Base-by-base conservation (phyloP, 345 rosid species). In the Eucalyptus cladocalyx region DNA sequence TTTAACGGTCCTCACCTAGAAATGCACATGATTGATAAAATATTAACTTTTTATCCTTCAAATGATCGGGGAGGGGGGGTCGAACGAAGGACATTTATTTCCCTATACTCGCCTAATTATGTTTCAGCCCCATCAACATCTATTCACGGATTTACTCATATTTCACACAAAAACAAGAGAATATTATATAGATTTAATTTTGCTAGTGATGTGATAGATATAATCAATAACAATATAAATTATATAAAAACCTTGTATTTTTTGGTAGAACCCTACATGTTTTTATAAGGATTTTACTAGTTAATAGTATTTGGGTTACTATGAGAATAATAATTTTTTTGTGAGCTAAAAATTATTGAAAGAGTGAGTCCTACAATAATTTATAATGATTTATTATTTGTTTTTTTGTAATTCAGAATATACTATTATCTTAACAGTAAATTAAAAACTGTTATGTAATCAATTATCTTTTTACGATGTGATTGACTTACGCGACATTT, bases 361-460 rank as follows among this genome's bases (percentile, higher is more conserved):
- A 8, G 0, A 53, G 1, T 53, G 11, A 2, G 0, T 1, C 5
- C 0, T 53, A 53, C 0, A 53, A 53, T 53, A 53, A 53, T 53
- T 53, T 53, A 53, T 53, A 19, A 53, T 7, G 8, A 8, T 19
- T 53, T 53, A 0, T 53, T 19, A 53, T 53, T 19, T 53, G 0
- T 3, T 53, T 19, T 53, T 53, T 53, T 19, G 0, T 8, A 1
- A 53, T 53, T 53, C 2, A 19, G 0, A 53, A 53, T 21, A 8
- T 0, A 53, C 0, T 53, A 53, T 53, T 53, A 53, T 53, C 0
- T 53, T 53, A 53, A 0, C 0, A 8, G 5, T 53, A 53, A 53
- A 53, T 19, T 53, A 53, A 53, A 8, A 0, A 1, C 5, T 19
- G 4, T 7, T 4, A 53, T 0, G 0, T 2, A 19, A 19, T 19